Base-by-base conservation (phyloP, 164 flowering plant genomes). In the Nelumbo lutea region DNA sequence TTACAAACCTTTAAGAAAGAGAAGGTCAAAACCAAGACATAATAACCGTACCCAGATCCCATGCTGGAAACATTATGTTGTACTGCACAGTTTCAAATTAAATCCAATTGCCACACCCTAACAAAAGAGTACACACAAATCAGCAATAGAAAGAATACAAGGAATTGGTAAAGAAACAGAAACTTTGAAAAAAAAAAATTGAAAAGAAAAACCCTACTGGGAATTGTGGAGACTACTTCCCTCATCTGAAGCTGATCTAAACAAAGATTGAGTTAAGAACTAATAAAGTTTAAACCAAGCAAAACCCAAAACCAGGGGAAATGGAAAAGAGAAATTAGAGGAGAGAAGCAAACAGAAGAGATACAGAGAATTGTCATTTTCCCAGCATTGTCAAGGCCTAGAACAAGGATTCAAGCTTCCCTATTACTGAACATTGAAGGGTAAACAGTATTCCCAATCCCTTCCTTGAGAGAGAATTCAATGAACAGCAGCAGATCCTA, bases 161-260 rank as follows among this genome's bases (percentile, higher is more conserved):
- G 27, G 27, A 27, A 27, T 27, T 27, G 27, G 27, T 69, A 8
- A n/a, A 15, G 2, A 40, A 70, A 63, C 40, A 68, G 5, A 38
- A 62, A 15, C 42, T 0, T 59, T 43, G 1, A 63, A 59, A 4
- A 4, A 6, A 39, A 51, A 3, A 51, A 2, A 27, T 67, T 27
- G 51, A 58, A 43, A 45, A 61, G 51, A 27, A 0, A 27, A 68
- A 59, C 45, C 91, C 68, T 50, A 93, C 98, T 93, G 79, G 98
- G 98, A 73, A 93, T 91, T 38, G 98, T 93, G 59, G 97, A 90
- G 9, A 93, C 96, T 59, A 93, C 98, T 80, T 93, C 98, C 6
- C 98, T 97, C 98, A 91, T 93, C 83, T 93, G 98, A 69, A 93
- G 90, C 76, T 97, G 96, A 91, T 93, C 98, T 93, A 87, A 60